These are phyloP conservation scores for Craterostigma plantagineum DNA, from an alignment of 257 asterid genomes.

Conservation along the genomic window DNA sequence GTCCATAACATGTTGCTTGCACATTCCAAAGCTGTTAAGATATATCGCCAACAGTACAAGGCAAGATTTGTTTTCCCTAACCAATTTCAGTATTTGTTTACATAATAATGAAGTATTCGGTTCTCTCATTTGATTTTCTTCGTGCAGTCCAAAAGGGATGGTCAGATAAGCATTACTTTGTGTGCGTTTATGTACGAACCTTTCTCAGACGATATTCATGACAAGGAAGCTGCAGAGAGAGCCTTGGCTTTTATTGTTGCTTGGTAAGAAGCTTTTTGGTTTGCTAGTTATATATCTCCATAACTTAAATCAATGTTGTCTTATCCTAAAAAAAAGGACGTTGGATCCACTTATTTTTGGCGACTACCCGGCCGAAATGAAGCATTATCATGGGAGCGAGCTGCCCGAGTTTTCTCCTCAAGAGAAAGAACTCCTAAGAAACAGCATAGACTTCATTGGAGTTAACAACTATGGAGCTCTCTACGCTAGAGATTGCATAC, in stretches of 20 bases:
- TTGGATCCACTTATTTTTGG: conserved; percentile 55
- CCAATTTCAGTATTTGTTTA: not conserved
- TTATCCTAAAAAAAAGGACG: conserved; percentile 19
- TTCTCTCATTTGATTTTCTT: not conserved
- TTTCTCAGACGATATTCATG: conserved; percentile 20
- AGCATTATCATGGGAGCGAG: conserved; percentile 26
- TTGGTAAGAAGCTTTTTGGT: conserved; percentile 38
- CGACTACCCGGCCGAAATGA: conserved; percentile 75
- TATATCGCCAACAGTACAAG: conserved; percentile 39
- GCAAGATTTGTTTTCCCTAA: too few relatives aligned
- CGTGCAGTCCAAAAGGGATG: conserved; percentile 32
- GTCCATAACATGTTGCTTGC: conserved; percentile 51
- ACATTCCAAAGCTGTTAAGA: conserved; percentile 55
- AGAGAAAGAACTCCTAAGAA: conserved; percentile 22
- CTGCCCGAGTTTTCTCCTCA: conserved; percentile 41
- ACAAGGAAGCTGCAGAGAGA: conserved; percentile 46
- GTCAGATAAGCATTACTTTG: conserved; percentile 30
- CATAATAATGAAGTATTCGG: not conserved
- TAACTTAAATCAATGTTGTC: not conserved
- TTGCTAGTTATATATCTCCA: not conserved
- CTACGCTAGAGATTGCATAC: conserved; percentile 50
- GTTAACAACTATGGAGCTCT: conserved; percentile 52
- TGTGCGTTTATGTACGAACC: conserved; percentile 37
- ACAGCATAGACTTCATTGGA: conserved; percentile 57
- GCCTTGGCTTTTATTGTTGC: conserved; percentile 46